These are phyloP conservation scores for Harrya chromipes DNA, from an alignment of 768 basidiomycete genomes.

Conservation along the genomic window DNA sequence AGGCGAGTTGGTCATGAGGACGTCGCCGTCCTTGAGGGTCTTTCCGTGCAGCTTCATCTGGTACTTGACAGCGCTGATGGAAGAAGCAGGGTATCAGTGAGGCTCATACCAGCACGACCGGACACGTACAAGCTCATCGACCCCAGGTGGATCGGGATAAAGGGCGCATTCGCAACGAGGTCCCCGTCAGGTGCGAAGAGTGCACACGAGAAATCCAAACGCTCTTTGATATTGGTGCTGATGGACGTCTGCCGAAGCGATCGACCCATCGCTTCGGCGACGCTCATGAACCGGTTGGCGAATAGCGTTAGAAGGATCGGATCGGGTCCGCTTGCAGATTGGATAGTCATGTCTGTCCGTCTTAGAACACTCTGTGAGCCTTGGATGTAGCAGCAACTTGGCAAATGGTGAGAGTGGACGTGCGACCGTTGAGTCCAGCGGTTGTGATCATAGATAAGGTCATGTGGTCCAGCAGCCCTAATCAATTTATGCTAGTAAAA, in stretches of 20 bases:
- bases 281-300: constrained; percentile 96
- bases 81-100: neutral
- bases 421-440: no score
- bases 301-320: constrained; percentile 89
- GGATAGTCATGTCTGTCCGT: constrained; percentile 13
- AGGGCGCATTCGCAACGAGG: constrained; percentile 91
- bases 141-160: constrained; percentile 83
- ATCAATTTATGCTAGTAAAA: neutral
- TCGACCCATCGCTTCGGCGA: constrained; percentile 94
- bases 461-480: neutral
- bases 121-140: constrained; percentile 85
- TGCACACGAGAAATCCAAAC: constrained; percentile 93
- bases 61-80: constrained; percentile 74
- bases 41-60: constrained; percentile 78
- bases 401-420: neutral
- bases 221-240: constrained; percentile 92
- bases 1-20: constrained; percentile 90
- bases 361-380: no score
- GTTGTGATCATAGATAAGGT: neutral
- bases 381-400: neutral
- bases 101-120: neutral
- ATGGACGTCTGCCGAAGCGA: constrained; percentile 89
- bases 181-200: constrained; percentile 94
- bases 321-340: constrained; percentile 50
- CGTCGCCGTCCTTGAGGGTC: constrained; percentile 82